Percentiles rank a stretch among this genome's conserved stretches.
Evolutionary conservation across 192 early-diverging fungal genomes (phyloP).

Genomic region (Rhizoclosmatium sp.): DNA sequence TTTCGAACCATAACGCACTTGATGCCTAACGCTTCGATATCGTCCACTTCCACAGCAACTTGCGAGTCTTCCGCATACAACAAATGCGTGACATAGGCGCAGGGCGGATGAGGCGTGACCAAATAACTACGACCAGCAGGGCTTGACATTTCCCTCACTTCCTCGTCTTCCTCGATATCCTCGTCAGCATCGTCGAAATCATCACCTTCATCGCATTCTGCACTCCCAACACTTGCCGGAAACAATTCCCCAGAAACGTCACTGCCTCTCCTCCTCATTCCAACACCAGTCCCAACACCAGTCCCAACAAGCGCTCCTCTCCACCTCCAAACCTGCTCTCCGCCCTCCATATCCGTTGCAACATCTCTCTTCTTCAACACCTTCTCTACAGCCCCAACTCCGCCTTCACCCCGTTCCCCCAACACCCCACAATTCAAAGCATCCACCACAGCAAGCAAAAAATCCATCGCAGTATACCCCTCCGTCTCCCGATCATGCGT

Average conservation of each 20-base stretch:
- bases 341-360: slow-evolving; percentile 39
- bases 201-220: neutral
- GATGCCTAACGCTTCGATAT: slow-evolving; percentile 52
- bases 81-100: slow-evolving; percentile 57
- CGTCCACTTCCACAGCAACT: slow-evolving; percentile 43
- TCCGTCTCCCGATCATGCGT: slow-evolving; percentile 73
- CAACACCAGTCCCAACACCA: neutral
- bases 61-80: slow-evolving; percentile 51
- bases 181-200: slow-evolving; percentile 3
- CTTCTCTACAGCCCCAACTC: slow-evolving; percentile 13
- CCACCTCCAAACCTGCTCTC: slow-evolving; percentile 43
- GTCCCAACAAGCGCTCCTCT: slow-evolving; percentile 30
- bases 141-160: slow-evolving; percentile 29
- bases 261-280: neutral
- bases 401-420: slow-evolving; percentile 31
- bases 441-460: slow-evolving; percentile 71
- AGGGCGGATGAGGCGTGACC: slow-evolving; percentile 47
- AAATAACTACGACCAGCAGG: slow-evolving; percentile 40
- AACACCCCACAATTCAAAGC: slow-evolving; percentile 65
- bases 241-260: slow-evolving; percentile 3
- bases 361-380: slow-evolving; percentile 38
- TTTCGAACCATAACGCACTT: slow-evolving; percentile 43
- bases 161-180: slow-evolving; percentile 14
- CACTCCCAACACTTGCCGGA: neutral
- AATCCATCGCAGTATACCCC: slow-evolving; percentile 75